Evolutionary conservation across 345 rosid genomes (phyloP).

Genomic region (Citropsis articulata): DNA sequence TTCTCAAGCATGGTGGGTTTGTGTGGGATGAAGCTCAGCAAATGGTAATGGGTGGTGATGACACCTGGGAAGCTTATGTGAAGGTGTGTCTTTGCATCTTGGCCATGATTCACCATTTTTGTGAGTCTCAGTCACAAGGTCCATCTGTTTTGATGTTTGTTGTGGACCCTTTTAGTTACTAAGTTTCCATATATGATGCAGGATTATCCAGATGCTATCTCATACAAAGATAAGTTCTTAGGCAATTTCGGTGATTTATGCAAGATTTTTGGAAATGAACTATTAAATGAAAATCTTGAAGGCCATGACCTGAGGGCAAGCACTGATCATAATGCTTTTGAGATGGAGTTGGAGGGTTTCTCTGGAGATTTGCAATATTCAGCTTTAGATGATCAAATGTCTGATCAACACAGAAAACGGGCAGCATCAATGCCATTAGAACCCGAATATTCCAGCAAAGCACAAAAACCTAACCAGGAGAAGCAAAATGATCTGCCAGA

Average conservation of each 20-base stretch:
- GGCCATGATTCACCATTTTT: not conserved
- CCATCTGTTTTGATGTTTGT: not conserved
- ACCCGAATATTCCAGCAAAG: slow-evolving; percentile 30
- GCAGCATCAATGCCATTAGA: slow-evolving; percentile 14
- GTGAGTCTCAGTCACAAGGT: not conserved
- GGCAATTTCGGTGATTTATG: slow-evolving; percentile 42
- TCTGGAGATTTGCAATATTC: slow-evolving; percentile 17
- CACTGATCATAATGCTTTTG: slow-evolving; percentile 25
- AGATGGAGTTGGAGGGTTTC: slow-evolving; percentile 27
- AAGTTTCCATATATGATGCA: slow-evolving; percentile 30
- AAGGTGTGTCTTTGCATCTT: slow-evolving; percentile 38
- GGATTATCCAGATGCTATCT: slow-evolving; percentile 59
- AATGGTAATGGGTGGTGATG: slow-evolving; percentile 46
- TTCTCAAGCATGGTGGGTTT: slow-evolving; percentile 53
- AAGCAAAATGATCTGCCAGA: slow-evolving; percentile 26
- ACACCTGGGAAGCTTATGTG: slow-evolving; percentile 54
- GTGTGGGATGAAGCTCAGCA: slow-evolving; percentile 60
- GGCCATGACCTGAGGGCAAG: slow-evolving; percentile 28
- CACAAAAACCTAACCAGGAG: slow-evolving; percentile 38
- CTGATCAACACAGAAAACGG: slow-evolving; percentile 46
- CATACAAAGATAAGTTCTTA: slow-evolving; percentile 46
- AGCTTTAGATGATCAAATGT: slow-evolving; percentile 15
- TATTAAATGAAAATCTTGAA: slow-evolving; percentile 22
- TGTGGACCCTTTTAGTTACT: not conserved
- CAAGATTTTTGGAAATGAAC: slow-evolving; percentile 44